Conservation (phyloP, 164 flowering plant genomes). For the Vitis vinifera region ASM3070453v1 NC_081815.1:3435001-3435500, state of each 20-base stretch:
- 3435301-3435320: too few species aligned
- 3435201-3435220: not conserved
- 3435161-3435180: not conserved
- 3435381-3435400: conserved; percentile 1
- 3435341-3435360: not conserved
- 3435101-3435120: not conserved
- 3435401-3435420: not conserved
- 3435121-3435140: not conserved
- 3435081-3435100: not conserved
- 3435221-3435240: too few species aligned
- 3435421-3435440: not conserved
- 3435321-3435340: not conserved
- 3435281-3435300: too few species aligned
- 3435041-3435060: not conserved
- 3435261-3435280: too few species aligned
- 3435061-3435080: not conserved
- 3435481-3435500: too few species aligned
- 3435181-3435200: not conserved
- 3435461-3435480: too few species aligned
- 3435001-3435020: not conserved
- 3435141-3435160: not conserved
- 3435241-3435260: not conserved
- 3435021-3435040: not conserved
- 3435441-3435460: too few species aligned
- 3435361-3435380: not conserved